Conservation (phyloP, 1,284 basidiomycete species). For the Quambalaria eucalypti region DNA sequence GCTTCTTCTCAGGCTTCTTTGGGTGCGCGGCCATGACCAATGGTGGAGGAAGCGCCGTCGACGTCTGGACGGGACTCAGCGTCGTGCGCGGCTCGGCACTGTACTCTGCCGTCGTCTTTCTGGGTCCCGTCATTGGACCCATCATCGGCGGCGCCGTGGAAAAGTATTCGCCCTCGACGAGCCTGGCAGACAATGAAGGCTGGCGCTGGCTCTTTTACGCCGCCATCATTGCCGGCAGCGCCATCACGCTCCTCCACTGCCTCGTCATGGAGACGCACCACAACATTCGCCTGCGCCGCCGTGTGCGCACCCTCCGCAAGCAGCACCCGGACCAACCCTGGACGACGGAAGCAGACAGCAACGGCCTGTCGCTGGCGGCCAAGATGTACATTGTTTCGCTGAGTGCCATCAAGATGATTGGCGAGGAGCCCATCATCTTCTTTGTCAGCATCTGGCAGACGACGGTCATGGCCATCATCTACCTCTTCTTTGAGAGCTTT, state of each 20-base stretch:
- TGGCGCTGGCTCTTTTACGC: conserved; percentile 5
- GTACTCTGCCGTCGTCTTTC: conserved; percentile 4
- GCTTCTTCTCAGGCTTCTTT: conserved; percentile 7
- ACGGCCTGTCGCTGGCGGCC: background rate
- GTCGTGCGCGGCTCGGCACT: conserved; percentile 3
- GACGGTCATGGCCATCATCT: conserved; percentile 1
- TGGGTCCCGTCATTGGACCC: conserved; percentile 4
- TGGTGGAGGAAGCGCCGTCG: conserved; percentile 4
- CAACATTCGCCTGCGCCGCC: conserved; percentile 11
- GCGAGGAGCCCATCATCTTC: conserved; percentile 23
- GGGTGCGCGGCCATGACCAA: conserved; percentile 7
- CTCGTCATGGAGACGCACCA: conserved; percentile 17
- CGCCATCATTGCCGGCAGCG: conserved; percentile 1
- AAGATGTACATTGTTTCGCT: conserved; percentile 2
- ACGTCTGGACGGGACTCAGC: conserved; percentile 5
- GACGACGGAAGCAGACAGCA: background rate
- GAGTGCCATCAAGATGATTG: conserved; percentile 12
- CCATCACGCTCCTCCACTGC: background rate
- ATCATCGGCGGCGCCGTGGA: conserved; percentile 2
- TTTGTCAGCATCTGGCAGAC: conserved; percentile 14
- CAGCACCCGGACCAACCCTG: conserved; percentile 9
- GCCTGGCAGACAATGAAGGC: background rate
- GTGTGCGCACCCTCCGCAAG: conserved; percentile 10
- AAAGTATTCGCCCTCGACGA: conserved; percentile 2
- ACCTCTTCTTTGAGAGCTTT: conserved; percentile 6